These are phyloP conservation scores for Setaria viridis DNA, from an alignment of 202 grass and related monocot species.

Conservation along the genomic window DNA sequence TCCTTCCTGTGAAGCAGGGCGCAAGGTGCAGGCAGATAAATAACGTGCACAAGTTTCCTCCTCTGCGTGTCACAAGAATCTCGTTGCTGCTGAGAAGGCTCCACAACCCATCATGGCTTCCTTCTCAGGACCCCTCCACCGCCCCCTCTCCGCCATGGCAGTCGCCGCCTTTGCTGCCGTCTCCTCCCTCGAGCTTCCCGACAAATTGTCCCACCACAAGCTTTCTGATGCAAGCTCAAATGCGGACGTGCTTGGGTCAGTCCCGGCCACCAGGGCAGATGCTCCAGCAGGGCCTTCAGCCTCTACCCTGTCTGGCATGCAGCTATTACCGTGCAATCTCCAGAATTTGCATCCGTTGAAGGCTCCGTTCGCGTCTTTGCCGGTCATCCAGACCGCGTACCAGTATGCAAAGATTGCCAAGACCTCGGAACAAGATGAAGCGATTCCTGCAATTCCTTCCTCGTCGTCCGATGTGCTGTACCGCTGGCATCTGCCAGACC, in stretches of 20 bases:
- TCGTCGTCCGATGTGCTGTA: constrained; percentile 67
- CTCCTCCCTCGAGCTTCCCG: constrained; percentile 71
- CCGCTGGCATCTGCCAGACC: constrained; percentile 88
- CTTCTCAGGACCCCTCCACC: constrained; percentile 64
- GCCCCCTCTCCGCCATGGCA: constrained; percentile 82
- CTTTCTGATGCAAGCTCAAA: constrained; percentile 4
- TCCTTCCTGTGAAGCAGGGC: constrained; percentile 48
- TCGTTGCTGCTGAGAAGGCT: background rate
- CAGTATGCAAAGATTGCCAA: constrained; percentile 67
- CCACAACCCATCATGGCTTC: constrained; percentile 59
- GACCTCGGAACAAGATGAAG: constrained; percentile 14
- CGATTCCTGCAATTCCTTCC: constrained; percentile 42
- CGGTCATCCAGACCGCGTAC: constrained; percentile 66
- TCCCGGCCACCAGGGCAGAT: constrained; percentile 3
- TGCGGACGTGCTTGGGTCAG: background rate
- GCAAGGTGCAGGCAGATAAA: background rate
- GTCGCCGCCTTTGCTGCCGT: constrained; percentile 68
- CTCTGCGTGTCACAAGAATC: constrained; percentile 30
- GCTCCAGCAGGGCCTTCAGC: background rate
- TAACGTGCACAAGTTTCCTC: constrained; percentile 9
- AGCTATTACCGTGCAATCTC: constrained; percentile 32
- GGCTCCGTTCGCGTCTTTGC: constrained; percentile 52
- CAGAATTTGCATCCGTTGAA: constrained; percentile 14
- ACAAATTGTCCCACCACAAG: constrained; percentile 52
- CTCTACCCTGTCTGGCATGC: constrained; percentile 30